A percentile compares a stretch with the other conserved stretches of the same genome.
phyloP scores from a whole-genome alignment of 148 eudicot species.

The Rhododendron vialii region DNA sequence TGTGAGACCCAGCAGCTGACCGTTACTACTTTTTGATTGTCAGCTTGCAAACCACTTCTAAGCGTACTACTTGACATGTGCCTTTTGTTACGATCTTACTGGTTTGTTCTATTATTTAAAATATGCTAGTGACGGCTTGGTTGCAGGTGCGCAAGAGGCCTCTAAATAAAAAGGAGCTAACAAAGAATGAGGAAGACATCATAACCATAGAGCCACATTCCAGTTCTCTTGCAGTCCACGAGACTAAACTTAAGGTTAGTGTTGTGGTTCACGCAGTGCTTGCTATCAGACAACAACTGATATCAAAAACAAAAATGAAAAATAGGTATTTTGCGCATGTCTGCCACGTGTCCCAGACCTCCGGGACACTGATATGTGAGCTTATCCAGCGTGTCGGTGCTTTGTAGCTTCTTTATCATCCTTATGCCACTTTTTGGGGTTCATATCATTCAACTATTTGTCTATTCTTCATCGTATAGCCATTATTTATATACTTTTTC shows the following conservation, averaged over 20 bases:
- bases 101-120: neutral
- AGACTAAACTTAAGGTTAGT: conserved; percentile 86
- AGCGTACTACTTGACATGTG: neutral
- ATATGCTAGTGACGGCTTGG: neutral
- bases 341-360: neutral
- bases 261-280: neutral
- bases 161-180: conserved; percentile 80
- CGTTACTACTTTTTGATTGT: conserved; percentile 3
- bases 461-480: neutral
- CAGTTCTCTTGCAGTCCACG: conserved; percentile 75
- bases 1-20: conserved; percentile 4
- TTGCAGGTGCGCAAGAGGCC: conserved; percentile 97
- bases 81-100: neutral
- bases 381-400: neutral
- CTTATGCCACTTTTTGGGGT: neutral
- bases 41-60: conserved; percentile 4
- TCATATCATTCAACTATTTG: neutral
- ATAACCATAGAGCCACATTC: conserved; percentile 51
- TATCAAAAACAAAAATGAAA: neutral
- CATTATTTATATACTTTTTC: neutral
- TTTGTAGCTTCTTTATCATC: neutral
- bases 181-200: conserved; percentile 95
- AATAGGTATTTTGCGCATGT: neutral
- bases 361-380: neutral
- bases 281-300: neutral